Evolutionary conservation across 169 alveolate species (phyloP).

Genomic region (Eimeria acervulina): DNA sequence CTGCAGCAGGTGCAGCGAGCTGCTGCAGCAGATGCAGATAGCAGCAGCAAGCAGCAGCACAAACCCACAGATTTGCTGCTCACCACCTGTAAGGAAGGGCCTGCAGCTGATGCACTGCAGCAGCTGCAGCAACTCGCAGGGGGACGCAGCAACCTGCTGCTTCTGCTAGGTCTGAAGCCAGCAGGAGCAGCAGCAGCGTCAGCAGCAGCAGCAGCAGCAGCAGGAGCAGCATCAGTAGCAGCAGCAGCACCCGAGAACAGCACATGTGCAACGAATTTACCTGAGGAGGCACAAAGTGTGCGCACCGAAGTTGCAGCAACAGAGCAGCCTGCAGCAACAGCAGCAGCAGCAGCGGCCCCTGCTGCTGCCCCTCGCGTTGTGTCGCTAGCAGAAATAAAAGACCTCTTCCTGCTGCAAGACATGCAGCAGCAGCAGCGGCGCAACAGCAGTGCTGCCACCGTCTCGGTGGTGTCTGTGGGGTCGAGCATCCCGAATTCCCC

Average conservation of each 20-base stretch:
- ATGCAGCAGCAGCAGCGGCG: too few relatives aligned
- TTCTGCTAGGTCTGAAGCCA: constrained; percentile 10
- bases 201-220: not conserved
- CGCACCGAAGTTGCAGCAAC: not conserved
- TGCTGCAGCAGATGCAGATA: too few relatives aligned
- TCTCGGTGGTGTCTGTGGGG: constrained; percentile 26
- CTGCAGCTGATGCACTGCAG: constrained; percentile 33
- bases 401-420: not conserved
- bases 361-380: constrained; percentile 45
- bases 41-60: too few relatives aligned
- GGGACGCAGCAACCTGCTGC: constrained; percentile 12
- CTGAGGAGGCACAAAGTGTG: not conserved
- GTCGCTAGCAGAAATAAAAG: constrained; percentile 4
- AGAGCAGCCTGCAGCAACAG: not conserved
- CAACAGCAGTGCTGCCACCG: not conserved
- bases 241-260: not conserved
- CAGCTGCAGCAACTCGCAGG: constrained; percentile 30
- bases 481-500: not conserved
- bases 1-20: not conserved
- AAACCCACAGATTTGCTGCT: constrained; percentile 31
- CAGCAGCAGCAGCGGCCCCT: not conserved
- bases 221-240: not conserved
- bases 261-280: not conserved
- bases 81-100: constrained; percentile 19
- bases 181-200: not conserved